Conservation (phyloP, 2,329 filamentous ascomycete genomes). For the Sclerotinia trifoliorum region DNA sequence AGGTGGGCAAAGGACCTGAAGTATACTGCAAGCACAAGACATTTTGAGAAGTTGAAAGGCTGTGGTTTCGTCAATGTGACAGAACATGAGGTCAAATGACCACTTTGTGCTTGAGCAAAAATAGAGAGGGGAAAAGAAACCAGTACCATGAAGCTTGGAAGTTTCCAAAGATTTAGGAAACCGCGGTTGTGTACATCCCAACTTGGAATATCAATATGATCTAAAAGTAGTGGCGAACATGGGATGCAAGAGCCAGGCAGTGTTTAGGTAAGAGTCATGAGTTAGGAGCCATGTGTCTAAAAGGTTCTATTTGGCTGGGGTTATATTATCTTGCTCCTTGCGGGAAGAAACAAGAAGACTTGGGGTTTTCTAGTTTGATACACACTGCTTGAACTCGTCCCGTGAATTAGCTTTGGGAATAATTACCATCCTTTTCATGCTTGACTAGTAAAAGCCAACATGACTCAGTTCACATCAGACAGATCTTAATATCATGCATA, state of each 20-base stretch:
- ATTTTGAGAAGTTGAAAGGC: not conserved
- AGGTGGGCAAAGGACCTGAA: not conserved
- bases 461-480: not conserved
- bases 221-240: not conserved
- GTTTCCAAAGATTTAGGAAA: not conserved
- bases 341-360: not conserved
- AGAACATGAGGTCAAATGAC: not conserved
- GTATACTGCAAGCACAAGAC: not conserved
- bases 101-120: not conserved
- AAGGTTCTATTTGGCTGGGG: not conserved
- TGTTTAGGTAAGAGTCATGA: not conserved
- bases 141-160: not conserved
- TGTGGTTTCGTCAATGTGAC: rapidly evolving
- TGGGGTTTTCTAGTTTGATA: not conserved
- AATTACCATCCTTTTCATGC: not conserved
- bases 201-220: not conserved
- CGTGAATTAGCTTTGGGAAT: not conserved
- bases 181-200: not conserved
- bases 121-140: not conserved
- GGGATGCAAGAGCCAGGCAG: not conserved
- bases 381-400: not conserved
- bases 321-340: not conserved
- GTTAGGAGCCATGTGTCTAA: not conserved
- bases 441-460: not conserved
- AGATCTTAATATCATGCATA: not conserved